Evolutionary conservation across 1,139 yeast genomes (phyloP).

Genomic region (Yarrowia galli): DNA sequence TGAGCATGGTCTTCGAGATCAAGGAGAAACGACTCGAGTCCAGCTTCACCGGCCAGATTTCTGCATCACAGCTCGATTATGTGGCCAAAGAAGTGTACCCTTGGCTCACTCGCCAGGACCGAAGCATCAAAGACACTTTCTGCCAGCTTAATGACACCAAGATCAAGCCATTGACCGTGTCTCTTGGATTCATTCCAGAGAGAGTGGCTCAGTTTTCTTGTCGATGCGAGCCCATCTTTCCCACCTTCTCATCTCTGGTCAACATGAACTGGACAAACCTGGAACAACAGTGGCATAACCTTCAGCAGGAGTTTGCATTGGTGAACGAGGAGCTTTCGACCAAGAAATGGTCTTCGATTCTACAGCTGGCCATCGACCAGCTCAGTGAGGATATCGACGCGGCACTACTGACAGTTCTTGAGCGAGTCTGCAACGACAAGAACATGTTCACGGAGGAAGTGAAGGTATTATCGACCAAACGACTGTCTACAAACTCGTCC

Average conservation of each 20-base stretch:
- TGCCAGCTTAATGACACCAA: constrained; percentile 49
- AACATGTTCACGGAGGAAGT: constrained; percentile 21
- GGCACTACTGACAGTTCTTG: constrained; percentile 38
- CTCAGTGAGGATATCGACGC: constrained; percentile 31
- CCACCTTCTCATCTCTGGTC: constrained; percentile 53
- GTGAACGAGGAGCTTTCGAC: constrained; percentile 60
- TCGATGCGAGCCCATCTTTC: constrained; percentile 50
- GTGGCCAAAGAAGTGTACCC: constrained; percentile 41
- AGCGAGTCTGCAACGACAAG: constrained; percentile 40
- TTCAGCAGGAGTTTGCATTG: constrained; percentile 53
- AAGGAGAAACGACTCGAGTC: constrained; percentile 46
- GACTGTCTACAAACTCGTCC: constrained; percentile 41
- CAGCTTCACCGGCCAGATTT: constrained; percentile 40
- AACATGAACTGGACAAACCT: constrained; percentile 55
- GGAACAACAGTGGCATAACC: constrained; percentile 54
- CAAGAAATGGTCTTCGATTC: constrained; percentile 59
- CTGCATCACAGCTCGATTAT: constrained; percentile 40
- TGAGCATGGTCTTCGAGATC: constrained; percentile 49
- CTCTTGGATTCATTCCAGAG: constrained; percentile 65
- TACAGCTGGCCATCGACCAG: constrained; percentile 44
- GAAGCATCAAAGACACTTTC: constrained; percentile 50
- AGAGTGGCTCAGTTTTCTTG: constrained; percentile 59
- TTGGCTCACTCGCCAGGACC: constrained; percentile 45
- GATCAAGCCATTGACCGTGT: constrained; percentile 62
- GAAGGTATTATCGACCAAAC: constrained; percentile 26